Percentiles rank a stretch among this genome's conserved stretches.
These are phyloP conservation scores for Trypethelium eluteriae DNA, from an alignment of 495 filamentous ascomycete species.

Conservation along the genomic window DNA sequence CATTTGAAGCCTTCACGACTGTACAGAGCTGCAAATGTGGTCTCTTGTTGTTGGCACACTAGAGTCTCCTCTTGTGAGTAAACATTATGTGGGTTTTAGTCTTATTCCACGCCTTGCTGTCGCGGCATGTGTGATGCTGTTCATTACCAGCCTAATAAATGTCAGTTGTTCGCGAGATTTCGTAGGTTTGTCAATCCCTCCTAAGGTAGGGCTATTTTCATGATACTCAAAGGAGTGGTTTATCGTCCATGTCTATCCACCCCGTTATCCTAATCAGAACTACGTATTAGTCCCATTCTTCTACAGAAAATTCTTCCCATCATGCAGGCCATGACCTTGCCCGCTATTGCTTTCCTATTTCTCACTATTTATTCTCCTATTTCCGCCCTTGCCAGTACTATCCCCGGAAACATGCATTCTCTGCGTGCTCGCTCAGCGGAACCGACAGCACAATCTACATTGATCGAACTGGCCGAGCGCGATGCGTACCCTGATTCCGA, in stretches of 20 bases:
- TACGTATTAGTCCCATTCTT: not conserved
- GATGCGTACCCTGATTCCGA: not conserved
- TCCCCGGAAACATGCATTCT: not conserved
- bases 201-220: not conserved
- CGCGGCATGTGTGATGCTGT: not conserved
- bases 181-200: not conserved
- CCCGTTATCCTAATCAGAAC: not conserved
- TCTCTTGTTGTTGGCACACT: not conserved
- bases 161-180: not conserved
- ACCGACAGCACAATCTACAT: not conserved
- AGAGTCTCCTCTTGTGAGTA: not conserved
- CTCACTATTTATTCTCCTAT: not conserved
- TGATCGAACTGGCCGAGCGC: not conserved
- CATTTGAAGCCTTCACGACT: not conserved
- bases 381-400: not conserved
- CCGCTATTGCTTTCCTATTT: not conserved
- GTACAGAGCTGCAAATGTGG: not conserved
- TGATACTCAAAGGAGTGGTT: not conserved
- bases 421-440: not conserved
- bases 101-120: not conserved
- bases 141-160: not conserved
- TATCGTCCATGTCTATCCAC: not conserved
- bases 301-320: not conserved
- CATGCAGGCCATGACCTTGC: not conserved
- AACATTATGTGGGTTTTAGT: too few relatives aligned